Evolutionary conservation across 768 basidiomycete genomes (phyloP).

Genomic region (Calvatia gigantea): DNA sequence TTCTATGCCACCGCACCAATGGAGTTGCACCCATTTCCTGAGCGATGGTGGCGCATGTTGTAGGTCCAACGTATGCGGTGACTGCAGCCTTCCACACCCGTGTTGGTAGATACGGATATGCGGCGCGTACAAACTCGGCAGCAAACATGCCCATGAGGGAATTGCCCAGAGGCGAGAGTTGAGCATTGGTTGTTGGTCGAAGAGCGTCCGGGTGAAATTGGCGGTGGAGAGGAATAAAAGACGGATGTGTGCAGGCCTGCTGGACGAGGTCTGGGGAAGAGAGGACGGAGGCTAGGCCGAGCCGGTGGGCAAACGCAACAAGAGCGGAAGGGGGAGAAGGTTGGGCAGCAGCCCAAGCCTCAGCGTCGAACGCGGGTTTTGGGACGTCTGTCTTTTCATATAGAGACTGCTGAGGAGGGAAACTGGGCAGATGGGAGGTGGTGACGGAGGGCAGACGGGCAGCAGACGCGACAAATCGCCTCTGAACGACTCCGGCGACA

Average conservation of each 20-base stretch:
- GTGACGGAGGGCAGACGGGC: slow-evolving; percentile 53
- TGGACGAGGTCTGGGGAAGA: slow-evolving; percentile 51
- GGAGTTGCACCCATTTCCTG: slow-evolving; percentile 79
- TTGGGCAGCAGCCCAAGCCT: slow-evolving; percentile 68
- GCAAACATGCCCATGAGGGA: slow-evolving; percentile 88
- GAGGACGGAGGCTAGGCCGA: slow-evolving; percentile 64
- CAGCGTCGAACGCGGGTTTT: slow-evolving; percentile 52
- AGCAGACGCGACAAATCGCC: slow-evolving; percentile 45
- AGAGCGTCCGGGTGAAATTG: slow-evolving; percentile 55
- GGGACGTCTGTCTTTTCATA: slow-evolving; percentile 27
- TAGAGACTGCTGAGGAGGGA: slow-evolving; percentile 58
- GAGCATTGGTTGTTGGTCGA: slow-evolving; percentile 63
- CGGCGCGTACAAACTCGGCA: slow-evolving; percentile 73
- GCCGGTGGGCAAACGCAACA: slow-evolving; percentile 71
- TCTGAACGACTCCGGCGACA: slow-evolving; percentile 35
- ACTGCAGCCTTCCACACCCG: slow-evolving; percentile 89
- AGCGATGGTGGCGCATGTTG: slow-evolving; percentile 80
- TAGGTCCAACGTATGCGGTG: slow-evolving; percentile 87
- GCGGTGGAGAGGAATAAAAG: slow-evolving; percentile 53
- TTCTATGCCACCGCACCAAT: slow-evolving; percentile 79
- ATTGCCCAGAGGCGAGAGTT: slow-evolving; percentile 78
- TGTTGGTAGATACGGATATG: slow-evolving; percentile 89
- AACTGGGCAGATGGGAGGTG: slow-evolving; percentile 46
- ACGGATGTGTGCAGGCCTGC: slow-evolving; percentile 80
- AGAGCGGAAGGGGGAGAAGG: slow-evolving; percentile 71